Evolutionary conservation across 148 eudicot species (phyloP).

Genomic region (Heliamphora exappendiculata): DNA sequence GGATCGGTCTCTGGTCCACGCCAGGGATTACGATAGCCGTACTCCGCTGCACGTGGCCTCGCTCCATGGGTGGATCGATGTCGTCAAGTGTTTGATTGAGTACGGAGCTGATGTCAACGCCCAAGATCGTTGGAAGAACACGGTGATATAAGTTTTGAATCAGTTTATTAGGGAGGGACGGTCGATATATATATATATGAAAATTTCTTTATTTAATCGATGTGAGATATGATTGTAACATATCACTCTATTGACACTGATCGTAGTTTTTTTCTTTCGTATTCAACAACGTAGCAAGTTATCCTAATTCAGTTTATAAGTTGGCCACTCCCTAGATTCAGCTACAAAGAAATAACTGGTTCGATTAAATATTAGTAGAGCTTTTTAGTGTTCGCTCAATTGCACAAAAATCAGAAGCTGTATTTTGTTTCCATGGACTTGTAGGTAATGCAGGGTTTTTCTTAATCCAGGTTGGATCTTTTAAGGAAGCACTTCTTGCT

Average conservation of each 20-base stretch:
- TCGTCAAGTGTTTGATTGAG: slow-evolving; percentile 67
- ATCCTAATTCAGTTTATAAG: too few relatives aligned
- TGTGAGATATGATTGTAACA: too few relatives aligned
- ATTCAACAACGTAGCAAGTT: too few relatives aligned
- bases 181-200: too few relatives aligned
- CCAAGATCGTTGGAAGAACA: slow-evolving; percentile 94
- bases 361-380: too few relatives aligned
- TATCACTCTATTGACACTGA: too few relatives aligned
- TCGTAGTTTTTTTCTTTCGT: too few relatives aligned
- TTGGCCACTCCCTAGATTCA: too few relatives aligned
- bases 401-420: not conserved
- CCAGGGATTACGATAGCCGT: slow-evolving; percentile 79
- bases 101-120: slow-evolving; percentile 84
- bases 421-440: not conserved
- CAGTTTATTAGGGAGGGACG: too few relatives aligned
- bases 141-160: too few relatives aligned
- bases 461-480: not conserved
- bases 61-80: slow-evolving; percentile 86
- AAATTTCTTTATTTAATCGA: too few relatives aligned
- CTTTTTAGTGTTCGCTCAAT: not conserved
- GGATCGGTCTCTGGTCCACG: slow-evolving; percentile 62
- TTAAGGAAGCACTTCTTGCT: not conserved
- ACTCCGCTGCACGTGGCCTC: slow-evolving; percentile 94
- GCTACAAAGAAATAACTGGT: too few relatives aligned
- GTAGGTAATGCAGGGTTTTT: slow-evolving; percentile 4